Evolutionary conservation across 2,329 filamentous ascomycete species (phyloP).

Genomic region (Colletotrichum australisinense): DNA sequence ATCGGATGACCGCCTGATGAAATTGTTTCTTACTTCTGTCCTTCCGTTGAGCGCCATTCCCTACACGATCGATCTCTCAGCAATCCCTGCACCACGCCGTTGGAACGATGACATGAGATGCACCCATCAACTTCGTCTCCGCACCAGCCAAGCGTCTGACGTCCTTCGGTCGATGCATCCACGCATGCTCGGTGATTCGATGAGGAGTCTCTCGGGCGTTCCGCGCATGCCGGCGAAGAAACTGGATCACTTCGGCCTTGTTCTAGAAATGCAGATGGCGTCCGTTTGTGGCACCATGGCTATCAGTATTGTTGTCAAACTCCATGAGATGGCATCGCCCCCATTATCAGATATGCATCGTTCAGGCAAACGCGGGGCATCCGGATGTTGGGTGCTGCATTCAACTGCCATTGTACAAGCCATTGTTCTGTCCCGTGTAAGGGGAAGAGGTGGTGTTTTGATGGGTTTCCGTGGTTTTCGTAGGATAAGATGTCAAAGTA

Average conservation of each 20-base stretch:
- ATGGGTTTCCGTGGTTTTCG: neutral
- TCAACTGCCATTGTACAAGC: neutral
- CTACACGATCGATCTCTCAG: too few relatives aligned
- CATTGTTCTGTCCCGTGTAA: neutral
- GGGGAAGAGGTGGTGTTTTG: neutral
- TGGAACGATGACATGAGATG: too few relatives aligned
- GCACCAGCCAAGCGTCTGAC: too few relatives aligned
- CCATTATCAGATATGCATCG: neutral
- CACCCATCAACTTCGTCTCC: too few relatives aligned
- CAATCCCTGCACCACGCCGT: too few relatives aligned
- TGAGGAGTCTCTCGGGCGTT: neutral
- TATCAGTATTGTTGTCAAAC: neutral
- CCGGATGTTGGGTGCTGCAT: neutral
- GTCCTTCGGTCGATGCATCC: too few relatives aligned
- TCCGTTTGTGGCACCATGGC: neutral
- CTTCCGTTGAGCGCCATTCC: too few relatives aligned
- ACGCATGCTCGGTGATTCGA: neutral
- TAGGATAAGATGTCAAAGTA: constrained; percentile 14
- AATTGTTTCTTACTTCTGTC: too few relatives aligned
- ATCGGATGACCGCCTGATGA: too few relatives aligned
- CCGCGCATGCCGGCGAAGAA: neutral
- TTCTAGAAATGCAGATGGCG: neutral
- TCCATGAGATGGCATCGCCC: neutral
- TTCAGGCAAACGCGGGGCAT: neutral
- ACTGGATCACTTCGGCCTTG: neutral